Base-by-base conservation (phyloP, 371 early-diverging fungal genomes). In the Neoconidiobolus thromboides region DNA sequence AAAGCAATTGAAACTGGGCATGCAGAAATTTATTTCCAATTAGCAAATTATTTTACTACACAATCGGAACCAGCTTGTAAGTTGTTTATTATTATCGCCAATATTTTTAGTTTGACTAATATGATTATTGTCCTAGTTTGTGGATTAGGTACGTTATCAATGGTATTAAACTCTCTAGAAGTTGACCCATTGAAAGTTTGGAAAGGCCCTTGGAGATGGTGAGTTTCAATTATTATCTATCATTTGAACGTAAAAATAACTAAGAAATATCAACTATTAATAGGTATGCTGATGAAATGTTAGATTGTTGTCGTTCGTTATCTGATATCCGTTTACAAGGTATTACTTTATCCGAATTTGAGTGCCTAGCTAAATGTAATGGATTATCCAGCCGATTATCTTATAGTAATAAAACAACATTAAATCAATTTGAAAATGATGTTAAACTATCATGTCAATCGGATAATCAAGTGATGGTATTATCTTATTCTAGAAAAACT, bases 131-230 rank as follows among this genome's bases (percentile, higher is more conserved):
- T 50, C 12, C 5, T 57, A 60, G 57, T 70, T 65, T 81, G 81
- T 71, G 82, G 82, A 1, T 77, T 79, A 2, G 76, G 83, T 64
- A 75, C 71, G 44, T 78, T 88, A 67, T 88, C 91, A 43, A 91
- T 91, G 86, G 92, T 90, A 7, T 73, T 93, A 26, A 93, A 93
- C 67, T 88, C 91, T 1, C 70, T 93, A 43, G 88, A 88, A 65
- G 85, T 93, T 9, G 91, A 91, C 65, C 92, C 92, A 0, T 79
- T 85, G 41, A 74, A 82, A 60, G 71, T 74, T 15, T 91, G 94
- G 92, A 91, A 93, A 70, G 92, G 94, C 2, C 85, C 86, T 6
- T 91, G 92, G 92, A 73, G 93, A 51, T 93, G 88, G 89, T 76
- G 67, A 62, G 70, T 71, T 48, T 61, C 67, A 61, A 65, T 62